Conservation (phyloP, 345 rosid genomes). For the Citrus hindsii region DNA sequence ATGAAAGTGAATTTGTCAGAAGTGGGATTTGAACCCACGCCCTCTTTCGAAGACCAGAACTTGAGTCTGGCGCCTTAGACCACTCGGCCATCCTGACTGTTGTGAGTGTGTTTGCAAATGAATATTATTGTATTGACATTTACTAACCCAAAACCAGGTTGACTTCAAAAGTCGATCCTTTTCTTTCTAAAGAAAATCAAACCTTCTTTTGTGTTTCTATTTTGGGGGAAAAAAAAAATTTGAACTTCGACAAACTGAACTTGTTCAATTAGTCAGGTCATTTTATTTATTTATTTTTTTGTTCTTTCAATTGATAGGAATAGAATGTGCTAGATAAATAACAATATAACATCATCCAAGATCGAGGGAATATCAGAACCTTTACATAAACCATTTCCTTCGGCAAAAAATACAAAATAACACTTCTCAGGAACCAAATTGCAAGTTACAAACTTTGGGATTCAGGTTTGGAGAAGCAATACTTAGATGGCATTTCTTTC, state of each 20-base stretch:
- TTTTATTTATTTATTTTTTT: no score
- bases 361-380: neutral
- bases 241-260: neutral
- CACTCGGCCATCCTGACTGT: constrained; percentile 78
- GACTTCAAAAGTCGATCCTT: no score
- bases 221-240: no score
- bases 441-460: neutral
- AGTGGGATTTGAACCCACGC: constrained; percentile 25
- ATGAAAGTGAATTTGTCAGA: neutral
- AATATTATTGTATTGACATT: fast-evolving
- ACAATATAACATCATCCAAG: no score
- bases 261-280: neutral
- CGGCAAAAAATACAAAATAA: neutral
- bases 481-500: neutral
- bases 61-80: constrained; percentile 91
- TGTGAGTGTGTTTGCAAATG: no score
- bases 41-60: constrained; percentile 58
- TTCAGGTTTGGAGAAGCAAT: neutral
- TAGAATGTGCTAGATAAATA: neutral
- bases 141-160: no score
- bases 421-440: neutral
- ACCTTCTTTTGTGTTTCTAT: no score
- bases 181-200: no score
- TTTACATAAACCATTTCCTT: neutral
- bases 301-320: neutral